Percentiles rank a stretch among this genome's conserved stretches.
phyloP scores from a whole-genome alignment of 108 stramenopile species.

The Fistulifera solaris region DNA sequence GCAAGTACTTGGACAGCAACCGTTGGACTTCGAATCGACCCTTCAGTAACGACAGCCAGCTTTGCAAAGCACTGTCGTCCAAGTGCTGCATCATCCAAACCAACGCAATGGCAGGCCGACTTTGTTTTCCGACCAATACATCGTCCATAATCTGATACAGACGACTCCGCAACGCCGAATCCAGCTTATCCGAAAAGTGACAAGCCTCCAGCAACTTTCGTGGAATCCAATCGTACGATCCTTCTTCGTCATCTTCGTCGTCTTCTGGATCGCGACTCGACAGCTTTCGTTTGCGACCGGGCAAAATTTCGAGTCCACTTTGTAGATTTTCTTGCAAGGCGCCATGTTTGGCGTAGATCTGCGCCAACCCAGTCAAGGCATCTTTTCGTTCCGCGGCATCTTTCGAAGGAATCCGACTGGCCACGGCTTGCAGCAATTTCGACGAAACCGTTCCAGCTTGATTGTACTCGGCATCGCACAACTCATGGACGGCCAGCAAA shows the following conservation, averaged over 20 bases:
- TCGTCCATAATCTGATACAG: conserved; percentile 59
- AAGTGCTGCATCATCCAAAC: background rate
- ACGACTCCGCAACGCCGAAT: conserved; percentile 61
- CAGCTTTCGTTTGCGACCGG: conserved; percentile 5
- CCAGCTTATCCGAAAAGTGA: conserved; percentile 39
- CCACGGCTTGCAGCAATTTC: conserved; percentile 49
- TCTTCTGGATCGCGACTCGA: background rate
- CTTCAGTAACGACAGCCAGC: no score
- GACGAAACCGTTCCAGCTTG: conserved; percentile 24
- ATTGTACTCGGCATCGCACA: conserved; percentile 24
- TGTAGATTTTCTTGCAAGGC: conserved; percentile 16
- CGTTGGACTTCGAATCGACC: no score
- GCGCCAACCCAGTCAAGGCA: conserved; percentile 67
- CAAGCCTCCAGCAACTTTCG: conserved; percentile 53
- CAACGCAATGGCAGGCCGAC: conserved; percentile 2
- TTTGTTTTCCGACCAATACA: conserved; percentile 27
- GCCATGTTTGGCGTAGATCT: conserved; percentile 61
- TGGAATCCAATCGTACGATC: conserved; percentile 68
- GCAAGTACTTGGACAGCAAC: background rate
- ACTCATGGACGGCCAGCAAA: background rate
- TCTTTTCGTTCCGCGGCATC: conserved; percentile 60
- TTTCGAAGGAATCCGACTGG: conserved; percentile 51
- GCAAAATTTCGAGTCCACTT: conserved; percentile 41
- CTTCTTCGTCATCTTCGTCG: conserved; percentile 21
- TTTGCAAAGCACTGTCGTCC: background rate